These are phyloP conservation scores for Chlorella sp. DNA, from an alignment of 139 green algal species.

Conservation along the genomic window DNA sequence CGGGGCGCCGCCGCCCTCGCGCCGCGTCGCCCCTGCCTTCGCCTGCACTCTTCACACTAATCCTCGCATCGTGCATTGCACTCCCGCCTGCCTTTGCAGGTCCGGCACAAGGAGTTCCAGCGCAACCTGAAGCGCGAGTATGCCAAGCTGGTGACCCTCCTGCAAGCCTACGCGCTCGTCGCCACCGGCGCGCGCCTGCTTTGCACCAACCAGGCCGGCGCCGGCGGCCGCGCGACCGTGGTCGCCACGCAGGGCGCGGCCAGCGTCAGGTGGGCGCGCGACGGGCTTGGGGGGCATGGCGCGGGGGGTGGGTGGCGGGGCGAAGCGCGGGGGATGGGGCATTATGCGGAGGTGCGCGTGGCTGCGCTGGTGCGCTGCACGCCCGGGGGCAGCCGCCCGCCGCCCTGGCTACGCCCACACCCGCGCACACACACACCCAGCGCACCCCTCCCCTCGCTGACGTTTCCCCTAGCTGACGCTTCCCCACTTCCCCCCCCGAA, in stretches of 20 bases:
- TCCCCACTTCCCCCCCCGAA: no score
- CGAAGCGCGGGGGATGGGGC: conserved; percentile 8
- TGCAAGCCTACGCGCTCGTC: conserved; percentile 80
- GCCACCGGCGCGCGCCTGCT: conserved; percentile 60
- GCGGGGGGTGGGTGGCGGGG: not conserved
- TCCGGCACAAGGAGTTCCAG: conserved; percentile 64
- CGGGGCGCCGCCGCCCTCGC: no score
- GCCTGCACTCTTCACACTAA: no score
- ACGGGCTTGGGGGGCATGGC: not conserved
- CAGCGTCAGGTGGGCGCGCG: conserved; percentile 15
- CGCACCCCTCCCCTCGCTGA: not conserved
- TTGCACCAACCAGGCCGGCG: conserved; percentile 71
- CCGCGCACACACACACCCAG: not conserved
- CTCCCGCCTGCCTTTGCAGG: no score
- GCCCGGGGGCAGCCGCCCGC: no score
- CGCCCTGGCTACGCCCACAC: no score
- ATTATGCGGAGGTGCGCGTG: no score
- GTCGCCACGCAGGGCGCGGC: conserved; percentile 60
- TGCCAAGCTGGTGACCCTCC: conserved; percentile 65
- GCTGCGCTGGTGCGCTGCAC: no score
- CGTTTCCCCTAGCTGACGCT: no score
- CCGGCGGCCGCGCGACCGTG: conserved; percentile 55
- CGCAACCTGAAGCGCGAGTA: conserved; percentile 88
- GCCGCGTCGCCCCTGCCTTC: no score
- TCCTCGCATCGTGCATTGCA: no score